Conservation (phyloP, 352 stramenopile species). For the Globisporangium radiosum region DNA sequence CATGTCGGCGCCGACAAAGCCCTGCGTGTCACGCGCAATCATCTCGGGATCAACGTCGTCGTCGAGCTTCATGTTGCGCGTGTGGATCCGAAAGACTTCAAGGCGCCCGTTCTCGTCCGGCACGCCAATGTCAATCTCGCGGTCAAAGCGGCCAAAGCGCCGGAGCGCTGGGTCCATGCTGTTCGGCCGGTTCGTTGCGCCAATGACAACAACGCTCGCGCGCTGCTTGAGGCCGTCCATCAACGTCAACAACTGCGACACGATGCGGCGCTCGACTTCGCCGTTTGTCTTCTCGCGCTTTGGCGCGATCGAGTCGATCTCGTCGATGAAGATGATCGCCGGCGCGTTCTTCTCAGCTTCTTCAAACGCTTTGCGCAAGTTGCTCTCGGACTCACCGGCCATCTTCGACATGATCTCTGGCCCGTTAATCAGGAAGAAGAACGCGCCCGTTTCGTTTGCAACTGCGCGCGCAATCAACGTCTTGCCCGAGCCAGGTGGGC, state of each 20-base stretch:
- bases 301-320: constrained; percentile 98
- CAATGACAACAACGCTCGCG: constrained; percentile 97
- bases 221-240: constrained; percentile 97
- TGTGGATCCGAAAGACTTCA: constrained; percentile 99
- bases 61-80: constrained; percentile 99
- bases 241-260: constrained; percentile 97
- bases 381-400: constrained; percentile 90
- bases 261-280: constrained; percentile 98
- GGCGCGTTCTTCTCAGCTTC: constrained; percentile 99
- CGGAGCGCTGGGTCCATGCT: constrained; percentile 97
- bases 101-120: constrained; percentile 98
- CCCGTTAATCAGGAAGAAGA: constrained; percentile 99
- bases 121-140: constrained; percentile 99
- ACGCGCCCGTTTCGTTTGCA: constrained; percentile 98
- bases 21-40: constrained; percentile 98
- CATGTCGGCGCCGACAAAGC: constrained; percentile 99
- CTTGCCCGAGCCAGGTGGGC: constrained; percentile 97
- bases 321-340: constrained; percentile 99
- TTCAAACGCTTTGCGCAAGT: constrained; percentile 96
- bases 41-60: constrained; percentile 97
- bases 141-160: constrained; percentile 98
- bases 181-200: constrained; percentile 99
- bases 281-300: constrained; percentile 99
- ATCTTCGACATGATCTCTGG: constrained; percentile 99
- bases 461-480: constrained; percentile 98